phyloP scores from a whole-genome alignment of 352 stramenopile species.

The Nannochloropsis limnetica region DNA sequence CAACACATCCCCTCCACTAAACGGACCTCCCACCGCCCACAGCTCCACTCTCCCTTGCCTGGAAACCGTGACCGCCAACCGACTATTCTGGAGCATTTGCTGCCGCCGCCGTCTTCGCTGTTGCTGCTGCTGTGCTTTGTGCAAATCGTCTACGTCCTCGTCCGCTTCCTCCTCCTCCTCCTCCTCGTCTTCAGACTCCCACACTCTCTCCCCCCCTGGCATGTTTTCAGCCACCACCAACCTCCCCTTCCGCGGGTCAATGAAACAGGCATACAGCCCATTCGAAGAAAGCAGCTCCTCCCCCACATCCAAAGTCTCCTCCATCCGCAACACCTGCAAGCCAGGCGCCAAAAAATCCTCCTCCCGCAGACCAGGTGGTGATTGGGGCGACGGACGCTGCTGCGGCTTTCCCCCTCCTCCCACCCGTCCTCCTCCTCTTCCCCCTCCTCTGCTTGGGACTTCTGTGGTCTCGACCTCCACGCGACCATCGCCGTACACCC shows the following conservation, averaged over 20 bases:
- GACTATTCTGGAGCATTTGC: not conserved
- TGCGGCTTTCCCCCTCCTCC: not conserved
- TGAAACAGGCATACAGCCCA: not conserved
- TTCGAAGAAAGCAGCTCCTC: not conserved
- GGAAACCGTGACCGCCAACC: not conserved
- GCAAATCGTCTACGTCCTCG: not conserved
- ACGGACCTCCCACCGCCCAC: not conserved
- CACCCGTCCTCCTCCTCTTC: not conserved
- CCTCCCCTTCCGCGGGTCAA: not conserved
- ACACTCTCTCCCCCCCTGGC: not conserved
- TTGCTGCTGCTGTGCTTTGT: not conserved
- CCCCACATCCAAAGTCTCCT: not conserved
- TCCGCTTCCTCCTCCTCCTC: not conserved
- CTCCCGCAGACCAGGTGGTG: not conserved
- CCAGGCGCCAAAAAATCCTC: not conserved
- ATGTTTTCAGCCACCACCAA: not conserved
- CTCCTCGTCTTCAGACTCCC: not conserved
- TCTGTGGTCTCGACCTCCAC: not conserved
- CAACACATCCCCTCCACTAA: not conserved
- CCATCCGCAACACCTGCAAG: not conserved
- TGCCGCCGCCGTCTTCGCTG: not conserved
- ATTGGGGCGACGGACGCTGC: not conserved
- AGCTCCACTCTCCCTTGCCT: slow-evolving; percentile 1
- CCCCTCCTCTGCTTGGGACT: not conserved
- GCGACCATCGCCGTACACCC: not conserved